Evolutionary conservation across 306 rosid species (phyloP), one percentile per base, ranked within the genome.

Genomic region (Fragaria nilgerrensis): DNA sequence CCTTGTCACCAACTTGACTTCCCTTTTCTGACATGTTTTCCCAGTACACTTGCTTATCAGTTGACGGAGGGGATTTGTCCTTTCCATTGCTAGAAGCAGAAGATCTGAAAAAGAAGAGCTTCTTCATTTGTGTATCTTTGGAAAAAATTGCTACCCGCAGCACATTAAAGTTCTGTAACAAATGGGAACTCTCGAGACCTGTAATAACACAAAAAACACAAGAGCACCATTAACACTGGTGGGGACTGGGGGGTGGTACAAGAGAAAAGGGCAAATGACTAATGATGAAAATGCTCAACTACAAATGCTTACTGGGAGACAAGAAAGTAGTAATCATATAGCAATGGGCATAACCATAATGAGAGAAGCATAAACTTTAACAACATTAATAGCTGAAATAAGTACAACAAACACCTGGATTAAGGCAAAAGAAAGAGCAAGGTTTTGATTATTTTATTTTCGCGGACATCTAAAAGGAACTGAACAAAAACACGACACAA

Each of bases 71-170:
- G 78, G 81, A 77, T 58, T 84, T 81, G 56, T 52, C 84, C 82
- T 81, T 86, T 39, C 87, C 94, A 75, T 87, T 80, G 85, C 87
- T 81, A 41, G 96, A 81, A 14, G 85, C 83, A 53, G 97, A 89
- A 47, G 97, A 87, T 84, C 88, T 89, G 79, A 95, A 92, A 87
- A 84, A 90, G 84, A 95, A 95, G 32, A 90, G 83, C 83, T 89
- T 92, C 97, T 88, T 95, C 98, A 95, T 92, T 69, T 68, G 79
- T 78, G 59, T 63, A 75, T 50, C 82, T 78, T 81, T 67, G 19
- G 73, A 79, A 39, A 20, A 70, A 74, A 70, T 55, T 70, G 77
- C 86, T 62, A 72, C 69, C 64, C 34, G 61, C 52, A 79, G 84
- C 47, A 81, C 87, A 86, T 81, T 65, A 77, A 84, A 78, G 19